These are phyloP conservation scores for Euphrasia confusa DNA, from an alignment of 257 asterid species.

Conservation along the genomic window DNA sequence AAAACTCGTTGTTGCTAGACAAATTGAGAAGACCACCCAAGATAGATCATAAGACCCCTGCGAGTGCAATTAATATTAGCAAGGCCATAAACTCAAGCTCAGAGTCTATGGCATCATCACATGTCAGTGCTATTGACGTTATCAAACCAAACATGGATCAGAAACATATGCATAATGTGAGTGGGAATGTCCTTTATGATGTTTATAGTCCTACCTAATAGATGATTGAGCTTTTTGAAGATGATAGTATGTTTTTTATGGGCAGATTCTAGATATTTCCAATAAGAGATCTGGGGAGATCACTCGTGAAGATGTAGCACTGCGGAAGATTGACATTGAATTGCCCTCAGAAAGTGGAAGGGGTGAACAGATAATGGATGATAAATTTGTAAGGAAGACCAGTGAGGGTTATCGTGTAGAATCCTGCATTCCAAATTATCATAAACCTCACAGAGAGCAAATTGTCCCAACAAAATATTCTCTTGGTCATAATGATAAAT, in stretches of 20 bases:
- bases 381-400: slow-evolving; percentile 15
- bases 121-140: slow-evolving; percentile 27
- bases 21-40: slow-evolving; percentile 28
- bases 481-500: slow-evolving; percentile 28
- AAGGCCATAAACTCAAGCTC: slow-evolving; percentile 31
- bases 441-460: slow-evolving; percentile 27
- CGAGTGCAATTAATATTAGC: slow-evolving; percentile 27
- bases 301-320: slow-evolving; percentile 32
- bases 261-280: slow-evolving; percentile 27
- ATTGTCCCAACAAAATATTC: slow-evolving; percentile 28
- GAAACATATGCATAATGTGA: slow-evolving; percentile 29
- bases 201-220: slow-evolving; percentile 21
- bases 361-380: slow-evolving; percentile 26
- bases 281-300: slow-evolving; percentile 20
- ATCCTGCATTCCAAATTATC: slow-evolving; percentile 32
- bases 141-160: slow-evolving; percentile 30
- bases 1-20: slow-evolving; percentile 33
- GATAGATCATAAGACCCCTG: slow-evolving; percentile 22
- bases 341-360: slow-evolving; percentile 28
- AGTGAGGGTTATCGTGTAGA: slow-evolving; percentile 26
- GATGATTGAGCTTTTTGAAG: slow-evolving; percentile 22
- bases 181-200: slow-evolving; percentile 29
- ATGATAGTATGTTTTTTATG: slow-evolving; percentile 20
- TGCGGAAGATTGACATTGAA: slow-evolving; percentile 34
- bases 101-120: slow-evolving; percentile 31